Evolutionary conservation across 1,284 basidiomycete species (phyloP).

Genomic region (Hypsizygus ulmarius): DNA sequence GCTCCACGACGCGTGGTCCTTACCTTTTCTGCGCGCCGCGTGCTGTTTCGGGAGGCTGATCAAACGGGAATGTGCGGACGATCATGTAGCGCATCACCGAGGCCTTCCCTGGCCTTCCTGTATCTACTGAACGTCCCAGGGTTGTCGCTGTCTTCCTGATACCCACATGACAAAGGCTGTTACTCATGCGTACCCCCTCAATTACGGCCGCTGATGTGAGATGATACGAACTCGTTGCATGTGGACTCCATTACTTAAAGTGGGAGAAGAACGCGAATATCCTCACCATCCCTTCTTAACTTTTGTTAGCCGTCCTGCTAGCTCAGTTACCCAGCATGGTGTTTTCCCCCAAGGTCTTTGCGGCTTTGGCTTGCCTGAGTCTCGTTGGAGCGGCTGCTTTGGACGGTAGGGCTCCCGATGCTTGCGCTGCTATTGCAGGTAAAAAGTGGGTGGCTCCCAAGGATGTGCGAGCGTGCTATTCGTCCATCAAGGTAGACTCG

Average conservation of each 20-base stretch:
- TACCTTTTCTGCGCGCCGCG: not conserved
- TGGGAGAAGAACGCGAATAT: not conserved
- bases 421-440: slow-evolving; percentile 38
- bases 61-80: slow-evolving; percentile 1
- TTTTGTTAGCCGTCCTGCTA: not conserved
- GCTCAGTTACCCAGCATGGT: slow-evolving; percentile 8
- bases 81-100: slow-evolving; percentile 3
- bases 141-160: not conserved
- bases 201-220: slow-evolving; percentile 1
- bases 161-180: slow-evolving; percentile 1
- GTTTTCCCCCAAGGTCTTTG: slow-evolving; percentile 9
- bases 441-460: slow-evolving; percentile 42
- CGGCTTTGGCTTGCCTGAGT: slow-evolving; percentile 9
- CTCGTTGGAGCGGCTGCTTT: slow-evolving; percentile 9
- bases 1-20: not conserved
- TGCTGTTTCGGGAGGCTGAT: not conserved
- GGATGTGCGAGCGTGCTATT: slow-evolving; percentile 39
- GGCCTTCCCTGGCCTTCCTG: not conserved
- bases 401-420: slow-evolving; percentile 24
- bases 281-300: not conserved
- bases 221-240: slow-evolving; percentile 6
- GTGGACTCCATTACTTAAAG: slow-evolving; percentile 8
- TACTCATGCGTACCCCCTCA: not conserved
- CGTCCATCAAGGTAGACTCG: slow-evolving; percentile 35
- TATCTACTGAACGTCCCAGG: not conserved